Percentiles rank a stretch among this genome's conserved stretches.
phyloP scores from a whole-genome alignment of 306 rosid genomes.

The Ziziphus jujuba region DNA sequence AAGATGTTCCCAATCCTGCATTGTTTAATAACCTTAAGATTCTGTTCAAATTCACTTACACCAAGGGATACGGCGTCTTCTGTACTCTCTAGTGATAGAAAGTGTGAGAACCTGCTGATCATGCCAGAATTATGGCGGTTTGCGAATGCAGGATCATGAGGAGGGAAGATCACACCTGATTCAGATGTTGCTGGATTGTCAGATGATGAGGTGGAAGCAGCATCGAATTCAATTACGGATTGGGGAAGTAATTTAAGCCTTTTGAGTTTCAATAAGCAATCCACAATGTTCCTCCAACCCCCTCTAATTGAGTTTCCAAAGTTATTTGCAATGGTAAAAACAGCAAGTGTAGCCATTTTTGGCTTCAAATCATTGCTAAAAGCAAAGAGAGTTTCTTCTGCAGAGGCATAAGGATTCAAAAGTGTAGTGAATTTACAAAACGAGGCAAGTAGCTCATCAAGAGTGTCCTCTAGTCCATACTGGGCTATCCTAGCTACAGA shows the following conservation, averaged over 20 bases:
- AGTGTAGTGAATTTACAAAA: conserved; percentile 85
- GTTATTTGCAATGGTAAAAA: conserved; percentile 75
- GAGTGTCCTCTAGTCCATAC: conserved; percentile 83
- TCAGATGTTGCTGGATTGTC: conserved; percentile 39
- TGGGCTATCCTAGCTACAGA: conserved; percentile 78
- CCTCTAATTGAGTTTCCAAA: conserved; percentile 71
- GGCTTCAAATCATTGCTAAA: conserved; percentile 88
- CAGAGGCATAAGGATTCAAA: conserved; percentile 85
- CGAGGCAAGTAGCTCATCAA: conserved; percentile 78
- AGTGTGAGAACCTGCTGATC: conserved; percentile 46
- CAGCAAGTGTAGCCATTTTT: conserved; percentile 77
- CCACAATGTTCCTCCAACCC: conserved; percentile 89
- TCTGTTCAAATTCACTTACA: conserved; percentile 75
- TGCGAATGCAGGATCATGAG: conserved; percentile 42
- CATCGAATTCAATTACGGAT: conserved; percentile 61
- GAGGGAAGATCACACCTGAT: conserved; percentile 45
- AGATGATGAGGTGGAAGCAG: conserved; percentile 26
- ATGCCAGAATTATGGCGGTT: conserved; percentile 45
- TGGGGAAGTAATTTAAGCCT: conserved; percentile 73
- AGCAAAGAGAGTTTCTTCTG: conserved; percentile 79
- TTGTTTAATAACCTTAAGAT: conserved; percentile 70
- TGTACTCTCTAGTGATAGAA: conserved; percentile 49
- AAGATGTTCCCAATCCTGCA: conserved; percentile 76
- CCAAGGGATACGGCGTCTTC: conserved; percentile 69
- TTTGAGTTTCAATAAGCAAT: conserved; percentile 86